These are phyloP conservation scores for Aspergillus ochraceoroseus DNA, from an alignment of 2,329 filamentous ascomycete species.

Conservation along the genomic window DNA sequence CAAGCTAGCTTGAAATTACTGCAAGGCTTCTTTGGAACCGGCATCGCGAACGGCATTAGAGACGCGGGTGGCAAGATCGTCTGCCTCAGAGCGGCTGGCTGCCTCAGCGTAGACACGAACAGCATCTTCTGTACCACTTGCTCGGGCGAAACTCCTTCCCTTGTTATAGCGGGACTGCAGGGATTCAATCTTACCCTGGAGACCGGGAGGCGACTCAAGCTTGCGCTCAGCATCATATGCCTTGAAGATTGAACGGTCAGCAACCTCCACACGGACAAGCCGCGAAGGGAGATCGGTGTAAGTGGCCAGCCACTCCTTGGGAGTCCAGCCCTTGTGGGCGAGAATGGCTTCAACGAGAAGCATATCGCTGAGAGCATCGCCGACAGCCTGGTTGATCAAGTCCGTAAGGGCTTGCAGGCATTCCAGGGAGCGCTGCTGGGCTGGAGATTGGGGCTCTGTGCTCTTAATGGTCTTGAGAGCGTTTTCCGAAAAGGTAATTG, in stretches of 20 bases:
- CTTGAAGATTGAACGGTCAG: slow-evolving; percentile 81
- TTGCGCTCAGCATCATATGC: slow-evolving; percentile 89
- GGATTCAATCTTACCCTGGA: slow-evolving; percentile 81
- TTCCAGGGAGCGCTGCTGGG: slow-evolving; percentile 82
- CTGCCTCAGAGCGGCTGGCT: slow-evolving; percentile 78
- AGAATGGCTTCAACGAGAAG: slow-evolving; percentile 93
- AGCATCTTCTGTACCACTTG: slow-evolving; percentile 92
- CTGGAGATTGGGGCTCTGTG: slow-evolving; percentile 80
- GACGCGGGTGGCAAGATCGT: slow-evolving; percentile 82
- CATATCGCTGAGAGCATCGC: slow-evolving; percentile 92
- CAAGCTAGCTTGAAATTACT: slow-evolving; percentile 9
- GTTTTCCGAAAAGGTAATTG: slow-evolving; percentile 84
- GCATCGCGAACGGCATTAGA: slow-evolving; percentile 65
- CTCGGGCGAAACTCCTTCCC: slow-evolving; percentile 83
- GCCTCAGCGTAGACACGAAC: slow-evolving; percentile 96
- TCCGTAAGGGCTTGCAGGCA: slow-evolving; percentile 77
- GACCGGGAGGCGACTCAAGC: slow-evolving; percentile 70
- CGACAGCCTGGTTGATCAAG: slow-evolving; percentile 96
- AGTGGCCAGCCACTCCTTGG: slow-evolving; percentile 85
- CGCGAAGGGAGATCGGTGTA: slow-evolving; percentile 94
- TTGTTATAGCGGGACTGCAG: slow-evolving; percentile 86
- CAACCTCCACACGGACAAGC: slow-evolving; percentile 87
- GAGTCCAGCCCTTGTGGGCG: slow-evolving; percentile 86
- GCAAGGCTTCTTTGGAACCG: slow-evolving; percentile 30
- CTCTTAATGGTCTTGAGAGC: slow-evolving; percentile 73